Conservation (phyloP, 179 eudicot species). For the Pouteria campechiana region DNA sequence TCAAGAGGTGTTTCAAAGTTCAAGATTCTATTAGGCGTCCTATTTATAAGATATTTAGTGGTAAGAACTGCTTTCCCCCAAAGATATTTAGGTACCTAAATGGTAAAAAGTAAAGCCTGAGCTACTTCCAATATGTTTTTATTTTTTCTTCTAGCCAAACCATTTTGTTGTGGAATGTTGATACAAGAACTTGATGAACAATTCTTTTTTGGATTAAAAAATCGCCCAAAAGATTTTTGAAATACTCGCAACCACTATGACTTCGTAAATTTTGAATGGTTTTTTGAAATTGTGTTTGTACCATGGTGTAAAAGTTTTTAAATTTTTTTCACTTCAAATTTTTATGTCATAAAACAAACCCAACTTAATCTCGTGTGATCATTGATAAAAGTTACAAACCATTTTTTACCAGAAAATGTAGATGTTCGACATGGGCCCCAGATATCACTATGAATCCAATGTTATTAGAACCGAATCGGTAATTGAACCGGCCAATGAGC, state of each 20-base stretch:
- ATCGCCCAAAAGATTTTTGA: neutral
- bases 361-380: neutral
- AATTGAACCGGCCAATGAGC: no score
- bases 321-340: neutral
- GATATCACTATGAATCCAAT: neutral
- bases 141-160: no score
- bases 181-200: no score
- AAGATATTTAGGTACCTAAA: neutral
- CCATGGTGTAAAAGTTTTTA: neutral
- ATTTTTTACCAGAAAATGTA: neutral
- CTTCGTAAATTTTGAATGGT: neutral
- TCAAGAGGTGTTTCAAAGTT: neutral
- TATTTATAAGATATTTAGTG: no score
- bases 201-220: neutral
- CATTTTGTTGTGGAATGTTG: no score
- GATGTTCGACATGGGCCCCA: neutral
- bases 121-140: no score
- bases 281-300: neutral
- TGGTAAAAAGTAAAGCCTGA: no score
- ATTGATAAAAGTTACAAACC: neutral
- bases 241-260: neutral
- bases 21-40: neutral
- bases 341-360: neutral
- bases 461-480: no score
- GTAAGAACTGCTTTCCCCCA: neutral